Conservation (phyloP, 169 alveolate genomes). For the Eimeria maxima region DNA sequence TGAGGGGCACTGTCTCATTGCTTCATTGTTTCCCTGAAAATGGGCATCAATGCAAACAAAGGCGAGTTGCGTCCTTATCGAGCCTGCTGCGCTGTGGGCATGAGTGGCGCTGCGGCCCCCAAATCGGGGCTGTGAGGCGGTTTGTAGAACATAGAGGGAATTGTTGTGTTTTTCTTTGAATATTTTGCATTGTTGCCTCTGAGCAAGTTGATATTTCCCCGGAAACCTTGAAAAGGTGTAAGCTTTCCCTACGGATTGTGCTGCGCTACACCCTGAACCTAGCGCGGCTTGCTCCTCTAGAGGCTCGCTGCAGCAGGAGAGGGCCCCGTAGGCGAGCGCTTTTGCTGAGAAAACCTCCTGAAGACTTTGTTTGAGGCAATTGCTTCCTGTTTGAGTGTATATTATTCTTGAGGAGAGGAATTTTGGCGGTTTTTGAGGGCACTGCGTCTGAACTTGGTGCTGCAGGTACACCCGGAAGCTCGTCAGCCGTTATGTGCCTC, state of each 20-base stretch:
- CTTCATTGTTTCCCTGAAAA: too few relatives aligned
- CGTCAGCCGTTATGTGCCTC: slow-evolving; percentile 50
- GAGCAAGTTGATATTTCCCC: not conserved
- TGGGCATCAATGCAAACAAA: too few relatives aligned
- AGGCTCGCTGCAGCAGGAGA: slow-evolving; percentile 68
- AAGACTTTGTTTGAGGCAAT: slow-evolving; percentile 8
- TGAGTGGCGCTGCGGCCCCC: slow-evolving; percentile 9
- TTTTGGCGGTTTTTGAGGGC: not conserved
- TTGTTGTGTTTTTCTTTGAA: not conserved
- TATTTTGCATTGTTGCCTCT: not conserved
- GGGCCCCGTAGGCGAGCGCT: slow-evolving; percentile 72
- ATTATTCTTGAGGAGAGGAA: not conserved
- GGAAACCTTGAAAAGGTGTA: not conserved
- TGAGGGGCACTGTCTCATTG: too few relatives aligned
- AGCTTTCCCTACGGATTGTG: not conserved
- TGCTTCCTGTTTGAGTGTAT: slow-evolving; percentile 41
- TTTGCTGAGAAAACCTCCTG: not conserved
- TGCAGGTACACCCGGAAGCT: slow-evolving; percentile 8
- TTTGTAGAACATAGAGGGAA: not conserved
- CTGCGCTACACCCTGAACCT: not conserved
- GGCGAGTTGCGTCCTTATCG: too few relatives aligned
- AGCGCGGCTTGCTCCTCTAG: slow-evolving; percentile 62
- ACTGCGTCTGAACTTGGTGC: slow-evolving; percentile 21
- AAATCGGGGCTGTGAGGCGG: slow-evolving; percentile 28
- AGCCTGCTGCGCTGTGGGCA: too few relatives aligned